Evolutionary conservation across 2,329 filamentous ascomycete genomes (phyloP).

Genomic region (Diaporthe eres): DNA sequence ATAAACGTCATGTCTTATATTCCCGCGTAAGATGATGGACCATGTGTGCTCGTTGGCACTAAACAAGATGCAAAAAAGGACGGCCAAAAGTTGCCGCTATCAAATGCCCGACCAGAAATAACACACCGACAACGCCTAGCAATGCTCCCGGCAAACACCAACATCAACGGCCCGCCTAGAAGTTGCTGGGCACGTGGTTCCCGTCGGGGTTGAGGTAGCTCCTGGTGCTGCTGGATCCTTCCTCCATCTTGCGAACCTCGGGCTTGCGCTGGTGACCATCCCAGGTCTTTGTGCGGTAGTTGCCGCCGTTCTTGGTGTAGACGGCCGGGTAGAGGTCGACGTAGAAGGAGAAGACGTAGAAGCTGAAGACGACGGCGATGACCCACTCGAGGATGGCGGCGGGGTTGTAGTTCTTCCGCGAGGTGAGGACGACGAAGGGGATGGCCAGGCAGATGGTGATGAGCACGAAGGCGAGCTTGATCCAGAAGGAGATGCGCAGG

Average conservation of each 20-base stretch:
- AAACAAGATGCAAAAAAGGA: not conserved
- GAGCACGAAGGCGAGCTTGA: conserved; percentile 89
- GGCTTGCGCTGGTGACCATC: conserved; percentile 19
- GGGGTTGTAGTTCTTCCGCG: conserved; percentile 66
- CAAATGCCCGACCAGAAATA: not conserved
- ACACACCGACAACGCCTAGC: not conserved
- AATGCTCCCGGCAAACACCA: conserved; percentile 1
- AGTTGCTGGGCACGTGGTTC: conserved; percentile 30
- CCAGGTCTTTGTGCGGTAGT: conserved; percentile 37
- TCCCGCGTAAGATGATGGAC: not conserved
- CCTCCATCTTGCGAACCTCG: conserved; percentile 37
- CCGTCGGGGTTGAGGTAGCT: conserved; percentile 18
- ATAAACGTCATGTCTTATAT: not conserved
- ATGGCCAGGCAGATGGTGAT: conserved; percentile 81
- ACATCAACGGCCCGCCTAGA: not conserved
- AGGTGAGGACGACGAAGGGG: conserved; percentile 76
- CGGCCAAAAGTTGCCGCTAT: not conserved
- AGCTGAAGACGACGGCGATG: conserved; percentile 87
- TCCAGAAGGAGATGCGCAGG: conserved; percentile 84
- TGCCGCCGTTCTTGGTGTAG: conserved; percentile 64
- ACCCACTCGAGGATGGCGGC: conserved; percentile 86
- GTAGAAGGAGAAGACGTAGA: conserved; percentile 89
- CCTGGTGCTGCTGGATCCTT: conserved; percentile 36
- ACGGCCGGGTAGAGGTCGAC: conserved; percentile 89
- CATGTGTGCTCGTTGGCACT: not conserved